Base-by-base conservation (phyloP, 768 basidiomycete species). In the Suillus weaverae region DNA sequence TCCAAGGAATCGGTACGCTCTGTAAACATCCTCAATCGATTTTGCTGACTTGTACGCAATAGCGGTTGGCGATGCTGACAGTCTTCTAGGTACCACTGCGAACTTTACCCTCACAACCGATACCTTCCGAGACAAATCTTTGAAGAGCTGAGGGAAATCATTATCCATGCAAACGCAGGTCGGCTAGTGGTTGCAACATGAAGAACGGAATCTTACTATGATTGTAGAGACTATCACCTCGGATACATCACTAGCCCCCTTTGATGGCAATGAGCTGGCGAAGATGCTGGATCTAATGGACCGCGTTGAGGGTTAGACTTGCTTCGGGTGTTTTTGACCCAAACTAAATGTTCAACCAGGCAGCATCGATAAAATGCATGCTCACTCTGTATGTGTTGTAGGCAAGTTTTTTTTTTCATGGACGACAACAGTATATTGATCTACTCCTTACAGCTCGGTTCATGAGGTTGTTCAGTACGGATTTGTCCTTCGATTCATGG, bases 31-130 rank as follows among this genome's bases (percentile, higher is more conserved):
- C 39, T 57, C n/a, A 26, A 60, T 22, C 57, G 1, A 36, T 54
- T 26, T 41, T n/a, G n/a, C 38, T 56, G 32, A 38, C 33, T 26
- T 8, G n/a, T 10, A 43, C 20, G 5, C 18, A 41, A 55, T 32
- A 64, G 51, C 16, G 20, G 44, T 32, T 16, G n/a, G 22, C 20
- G 53, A 41, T 4, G 32, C 26, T 41, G 33, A 43, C 11, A 63
- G n/a, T 18, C 11, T 57, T 30, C 46, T 60, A 74, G 74, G 74
- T 54, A 41, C 22, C 74, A 76, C 60, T 75, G 72, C 55, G 70
- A 70, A 26, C 63, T 68, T 10, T 66, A 66, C 53, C 66, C 66
- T 22, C 60, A 63, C 41, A 39, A 57, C 30, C 55, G 67, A 38
- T 26, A 36, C 22, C 56, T 67, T 46, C 20, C 64, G n/a, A 44